These are phyloP conservation scores for Boletus pseudo-olivaceus DNA, from an alignment of 768 basidiomycete genomes.

Conservation along the genomic window DNA sequence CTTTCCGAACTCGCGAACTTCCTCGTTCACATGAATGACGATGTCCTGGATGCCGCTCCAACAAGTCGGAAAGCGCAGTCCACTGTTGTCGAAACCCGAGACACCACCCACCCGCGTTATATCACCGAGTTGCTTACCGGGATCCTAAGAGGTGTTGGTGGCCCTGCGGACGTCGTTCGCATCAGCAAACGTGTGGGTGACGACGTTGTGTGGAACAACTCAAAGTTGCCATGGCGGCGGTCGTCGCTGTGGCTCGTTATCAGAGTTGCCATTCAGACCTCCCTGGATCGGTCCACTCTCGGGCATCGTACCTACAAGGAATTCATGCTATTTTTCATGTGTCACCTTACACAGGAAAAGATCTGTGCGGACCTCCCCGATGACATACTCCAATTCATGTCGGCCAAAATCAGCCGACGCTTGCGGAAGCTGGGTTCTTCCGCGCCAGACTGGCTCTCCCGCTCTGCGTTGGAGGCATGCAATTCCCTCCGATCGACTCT, in stretches of 20 bases:
- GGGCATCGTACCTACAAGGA: conserved; percentile 37
- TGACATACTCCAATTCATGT: conserved; percentile 37
- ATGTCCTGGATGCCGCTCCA: conserved; percentile 12
- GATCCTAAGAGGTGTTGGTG: conserved; percentile 39
- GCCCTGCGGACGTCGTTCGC: conserved; percentile 17
- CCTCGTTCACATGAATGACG: conserved; percentile 19
- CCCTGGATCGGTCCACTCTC: conserved; percentile 12
- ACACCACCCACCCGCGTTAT: conserved; percentile 42
- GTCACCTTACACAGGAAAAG: neutral
- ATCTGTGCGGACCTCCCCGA: conserved; percentile 10
- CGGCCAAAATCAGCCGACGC: conserved; percentile 37
- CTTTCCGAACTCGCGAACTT: conserved; percentile 36
- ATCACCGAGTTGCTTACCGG: conserved; percentile 47
- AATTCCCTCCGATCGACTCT: conserved; percentile 21
- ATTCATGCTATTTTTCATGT: conserved; percentile 45
- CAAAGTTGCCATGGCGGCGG: conserved; percentile 32
- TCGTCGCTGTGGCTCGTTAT: conserved; percentile 37
- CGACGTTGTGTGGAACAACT: conserved; percentile 24
- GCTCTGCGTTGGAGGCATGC: conserved; percentile 6
- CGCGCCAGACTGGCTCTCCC: conserved; percentile 16
- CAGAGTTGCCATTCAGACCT: conserved; percentile 32
- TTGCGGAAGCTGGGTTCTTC: conserved; percentile 34
- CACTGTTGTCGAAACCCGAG: conserved; percentile 36
- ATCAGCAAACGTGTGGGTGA: conserved; percentile 28
- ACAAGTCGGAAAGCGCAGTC: conserved; percentile 38